Conservation (phyloP, 305 asterid genomes). For the Fraxinus paxiana region DNA sequence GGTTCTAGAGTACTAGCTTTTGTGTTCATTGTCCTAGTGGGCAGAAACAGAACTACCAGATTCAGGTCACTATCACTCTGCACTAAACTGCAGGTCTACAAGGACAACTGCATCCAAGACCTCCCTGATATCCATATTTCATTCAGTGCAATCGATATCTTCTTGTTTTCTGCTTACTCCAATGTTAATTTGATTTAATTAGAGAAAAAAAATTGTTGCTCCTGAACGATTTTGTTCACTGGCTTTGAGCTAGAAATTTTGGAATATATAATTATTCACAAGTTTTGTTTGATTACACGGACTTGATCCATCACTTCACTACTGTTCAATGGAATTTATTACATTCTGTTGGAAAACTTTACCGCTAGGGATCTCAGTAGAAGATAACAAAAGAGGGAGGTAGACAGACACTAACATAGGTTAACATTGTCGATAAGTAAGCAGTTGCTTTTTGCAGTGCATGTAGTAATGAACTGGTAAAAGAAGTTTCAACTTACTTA, state of each 20-base stretch:
- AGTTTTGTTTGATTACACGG: not conserved
- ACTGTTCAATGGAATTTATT: not conserved
- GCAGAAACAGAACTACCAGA: not conserved
- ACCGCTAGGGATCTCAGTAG: not conserved
- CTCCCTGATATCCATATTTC: not conserved
- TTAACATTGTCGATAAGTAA: not conserved
- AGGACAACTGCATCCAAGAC: not conserved
- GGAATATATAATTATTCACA: not conserved
- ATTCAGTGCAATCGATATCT: conserved; percentile 12
- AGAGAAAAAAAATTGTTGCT: not conserved
- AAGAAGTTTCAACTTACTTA: not conserved
- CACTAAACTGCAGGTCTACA: not conserved
- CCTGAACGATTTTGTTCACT: conserved; percentile 8
- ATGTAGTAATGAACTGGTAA: not conserved
- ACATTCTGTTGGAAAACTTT: not conserved
- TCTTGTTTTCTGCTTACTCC: not conserved
- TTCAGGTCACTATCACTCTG: conserved; percentile 1
- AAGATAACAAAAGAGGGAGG: not conserved
- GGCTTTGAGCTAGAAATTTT: conserved; percentile 26
- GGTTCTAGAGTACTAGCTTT: not conserved
- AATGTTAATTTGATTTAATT: conserved; percentile 5
- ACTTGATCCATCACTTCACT: conserved; percentile 8
- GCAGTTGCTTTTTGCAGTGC: not conserved
- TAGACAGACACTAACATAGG: not conserved
- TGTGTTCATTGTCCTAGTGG: not conserved